Evolutionary conservation across 352 stramenopile genomes (phyloP).

Genomic region (Phytophthora brassicae): DNA sequence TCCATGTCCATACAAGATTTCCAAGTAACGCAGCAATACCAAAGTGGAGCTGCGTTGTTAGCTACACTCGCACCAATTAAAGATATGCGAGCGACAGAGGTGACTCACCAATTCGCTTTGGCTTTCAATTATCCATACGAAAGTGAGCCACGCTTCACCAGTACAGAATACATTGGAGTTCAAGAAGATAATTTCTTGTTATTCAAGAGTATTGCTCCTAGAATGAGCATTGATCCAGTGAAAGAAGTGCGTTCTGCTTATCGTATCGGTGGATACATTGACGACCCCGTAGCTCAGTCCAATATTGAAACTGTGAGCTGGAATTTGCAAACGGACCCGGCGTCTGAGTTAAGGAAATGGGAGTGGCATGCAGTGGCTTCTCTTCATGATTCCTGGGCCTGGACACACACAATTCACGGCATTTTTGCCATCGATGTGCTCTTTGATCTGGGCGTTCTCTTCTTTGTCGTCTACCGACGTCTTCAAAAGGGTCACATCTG

Average conservation of each 20-base stretch:
- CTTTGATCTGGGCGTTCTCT: conserved; percentile 34
- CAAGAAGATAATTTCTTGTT: conserved; percentile 20
- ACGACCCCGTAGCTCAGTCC: conserved; percentile 33
- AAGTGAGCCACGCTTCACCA: conserved; percentile 12
- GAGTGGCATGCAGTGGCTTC: conserved; percentile 22
- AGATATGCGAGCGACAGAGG: conserved; percentile 17
- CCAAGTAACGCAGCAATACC: conserved; percentile 18
- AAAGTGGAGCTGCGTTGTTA: conserved; percentile 19
- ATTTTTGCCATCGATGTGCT: conserved; percentile 35
- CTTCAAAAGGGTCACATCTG: conserved; percentile 35
- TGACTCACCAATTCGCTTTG: conserved; percentile 27
- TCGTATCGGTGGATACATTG: conserved; percentile 36
- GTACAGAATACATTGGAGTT: conserved; percentile 6
- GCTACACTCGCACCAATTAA: conserved; percentile 24
- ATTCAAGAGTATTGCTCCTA: conserved; percentile 14
- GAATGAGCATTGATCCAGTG: conserved; percentile 7
- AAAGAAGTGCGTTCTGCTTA: conserved; percentile 30
- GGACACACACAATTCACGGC: conserved; percentile 42
- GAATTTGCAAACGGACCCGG: conserved; percentile 20
- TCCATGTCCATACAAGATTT: conserved; percentile 32
- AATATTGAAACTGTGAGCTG: conserved; percentile 40
- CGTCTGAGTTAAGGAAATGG: conserved; percentile 21
- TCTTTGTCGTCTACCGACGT: conserved; percentile 37
- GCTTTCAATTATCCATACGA: conserved; percentile 32
- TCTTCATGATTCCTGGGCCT: conserved; percentile 47